Percentiles rank a stretch among this genome's conserved stretches.
Conservation (phyloP, 306 rosid genomes). For the Bauhinia variegata region DNA sequence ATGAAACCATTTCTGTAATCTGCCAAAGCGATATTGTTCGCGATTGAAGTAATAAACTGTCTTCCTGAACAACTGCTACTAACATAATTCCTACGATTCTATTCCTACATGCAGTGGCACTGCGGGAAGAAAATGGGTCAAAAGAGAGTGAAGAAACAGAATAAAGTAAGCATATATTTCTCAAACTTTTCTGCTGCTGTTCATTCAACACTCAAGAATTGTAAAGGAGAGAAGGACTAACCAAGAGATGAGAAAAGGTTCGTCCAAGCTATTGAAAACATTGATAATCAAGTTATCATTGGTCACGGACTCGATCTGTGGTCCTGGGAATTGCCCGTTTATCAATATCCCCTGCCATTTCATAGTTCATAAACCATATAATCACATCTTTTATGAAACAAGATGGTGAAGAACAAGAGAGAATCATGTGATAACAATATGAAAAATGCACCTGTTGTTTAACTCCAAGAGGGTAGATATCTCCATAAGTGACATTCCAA, state of each 20-base stretch:
- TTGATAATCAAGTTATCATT: constrained; percentile 84
- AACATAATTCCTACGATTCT: too few relatives aligned
- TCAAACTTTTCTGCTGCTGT: too few relatives aligned
- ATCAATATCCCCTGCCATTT: constrained; percentile 79
- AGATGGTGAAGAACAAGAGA: not conserved
- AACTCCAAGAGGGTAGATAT: constrained; percentile 84
- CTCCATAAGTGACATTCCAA: constrained; percentile 88
- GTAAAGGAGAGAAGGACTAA: constrained; percentile 32
- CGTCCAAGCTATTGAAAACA: constrained; percentile 79
- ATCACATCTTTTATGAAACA: constrained; percentile 3
- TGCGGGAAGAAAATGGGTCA: not conserved
- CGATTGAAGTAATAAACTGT: constrained; percentile 1
- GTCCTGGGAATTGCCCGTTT: constrained; percentile 93
- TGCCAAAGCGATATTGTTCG: constrained; percentile 16
- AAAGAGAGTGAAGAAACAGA: not conserved
- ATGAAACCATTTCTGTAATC: not conserved
- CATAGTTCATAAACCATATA: constrained; percentile 24
- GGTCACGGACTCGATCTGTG: constrained; percentile 76
- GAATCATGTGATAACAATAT: not conserved
- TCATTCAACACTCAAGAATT: too few relatives aligned
- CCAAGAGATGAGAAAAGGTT: constrained; percentile 89
- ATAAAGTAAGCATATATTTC: too few relatives aligned
- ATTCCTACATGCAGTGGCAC: not conserved
- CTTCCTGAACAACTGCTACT: not conserved
- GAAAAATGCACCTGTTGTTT: constrained; percentile 62